A percentile compares a stretch with the other conserved stretches of the same genome.
phyloP scores from a whole-genome alignment of 257 asterid genomes.

The Capsicum chinense region DNA sequence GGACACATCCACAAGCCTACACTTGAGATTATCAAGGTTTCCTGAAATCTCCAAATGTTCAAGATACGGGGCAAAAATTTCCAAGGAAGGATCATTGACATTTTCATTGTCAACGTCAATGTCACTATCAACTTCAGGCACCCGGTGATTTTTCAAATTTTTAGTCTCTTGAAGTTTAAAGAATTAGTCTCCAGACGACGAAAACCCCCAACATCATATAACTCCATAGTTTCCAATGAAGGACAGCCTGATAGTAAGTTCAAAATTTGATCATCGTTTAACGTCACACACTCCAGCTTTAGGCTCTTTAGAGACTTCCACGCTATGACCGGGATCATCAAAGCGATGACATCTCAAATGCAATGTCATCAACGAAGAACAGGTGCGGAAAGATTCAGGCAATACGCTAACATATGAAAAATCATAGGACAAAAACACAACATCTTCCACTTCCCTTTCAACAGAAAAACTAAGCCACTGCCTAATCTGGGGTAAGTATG shows the following conservation, averaged over 20 bases:
- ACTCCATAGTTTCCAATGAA: neutral
- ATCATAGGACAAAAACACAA: neutral
- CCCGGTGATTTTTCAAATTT: too few relatives aligned
- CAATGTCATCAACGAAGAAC: neutral
- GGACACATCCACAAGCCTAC: neutral
- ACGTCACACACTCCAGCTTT: neutral
- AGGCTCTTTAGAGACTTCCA: neutral
- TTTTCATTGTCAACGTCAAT: neutral
- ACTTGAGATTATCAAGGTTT: neutral
- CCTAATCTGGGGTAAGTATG: neutral
- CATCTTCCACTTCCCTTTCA: neutral
- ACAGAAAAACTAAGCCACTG: neutral
- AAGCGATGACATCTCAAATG: neutral
- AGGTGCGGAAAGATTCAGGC: too few relatives aligned
- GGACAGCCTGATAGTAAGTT: neutral
- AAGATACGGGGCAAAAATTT: neutral
- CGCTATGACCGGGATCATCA: neutral
- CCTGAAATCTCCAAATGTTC: conserved; percentile 1
- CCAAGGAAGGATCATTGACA: neutral
- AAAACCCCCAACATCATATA: neutral
- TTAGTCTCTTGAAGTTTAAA: neutral
- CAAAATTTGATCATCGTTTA: neutral
- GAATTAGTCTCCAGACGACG: neutral
- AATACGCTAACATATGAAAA: neutral
- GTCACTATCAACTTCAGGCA: neutral